These are phyloP conservation scores for Fusarium humuli DNA, from an alignment of 2,329 filamentous ascomycete genomes.

Conservation along the genomic window DNA sequence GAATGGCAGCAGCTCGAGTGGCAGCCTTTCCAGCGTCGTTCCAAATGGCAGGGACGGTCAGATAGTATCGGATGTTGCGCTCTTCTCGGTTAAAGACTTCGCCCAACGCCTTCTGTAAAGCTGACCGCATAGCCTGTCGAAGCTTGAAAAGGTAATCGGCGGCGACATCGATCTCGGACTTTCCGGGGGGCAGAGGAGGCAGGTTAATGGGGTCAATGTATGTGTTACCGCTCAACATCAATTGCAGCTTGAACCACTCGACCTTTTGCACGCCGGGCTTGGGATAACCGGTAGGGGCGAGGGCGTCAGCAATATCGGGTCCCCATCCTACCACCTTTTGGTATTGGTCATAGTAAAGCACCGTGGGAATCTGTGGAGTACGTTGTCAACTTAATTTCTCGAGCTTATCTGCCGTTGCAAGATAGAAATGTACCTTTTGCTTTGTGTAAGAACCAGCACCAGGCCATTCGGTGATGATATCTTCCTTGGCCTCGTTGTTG, in stretches of 20 bases:
- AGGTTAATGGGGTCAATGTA: conserved; percentile 99
- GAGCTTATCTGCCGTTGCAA: background rate
- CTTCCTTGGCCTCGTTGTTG: conserved; percentile 96
- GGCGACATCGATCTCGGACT: conserved; percentile 99
- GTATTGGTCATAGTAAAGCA: conserved; percentile 99
- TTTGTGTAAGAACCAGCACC: conserved; percentile 97
- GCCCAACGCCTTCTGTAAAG: conserved; percentile 94
- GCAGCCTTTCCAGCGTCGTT: conserved; percentile 98
- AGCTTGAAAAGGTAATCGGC: conserved; percentile 99
- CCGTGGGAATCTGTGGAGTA: conserved; percentile 83
- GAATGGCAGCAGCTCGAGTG: conserved; percentile 93
- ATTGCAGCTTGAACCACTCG: conserved; percentile 99
- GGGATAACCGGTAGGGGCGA: conserved; percentile 96
- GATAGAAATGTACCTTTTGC: conserved; percentile 79
- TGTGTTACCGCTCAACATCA: conserved; percentile 98
- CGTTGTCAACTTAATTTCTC: conserved; percentile 21
- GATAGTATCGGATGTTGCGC: conserved; percentile 96
- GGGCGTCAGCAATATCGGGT: conserved; percentile 95
- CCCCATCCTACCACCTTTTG: conserved; percentile 99
- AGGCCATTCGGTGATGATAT: conserved; percentile 99
- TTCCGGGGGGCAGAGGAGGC: conserved; percentile 94
- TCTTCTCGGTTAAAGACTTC: conserved; percentile 99
- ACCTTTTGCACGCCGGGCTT: conserved; percentile 99
- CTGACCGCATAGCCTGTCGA: conserved; percentile 94
- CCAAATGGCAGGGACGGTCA: conserved; percentile 99